Conservation (phyloP, 768 basidiomycete species). For the Pisolithus albus region DNA sequence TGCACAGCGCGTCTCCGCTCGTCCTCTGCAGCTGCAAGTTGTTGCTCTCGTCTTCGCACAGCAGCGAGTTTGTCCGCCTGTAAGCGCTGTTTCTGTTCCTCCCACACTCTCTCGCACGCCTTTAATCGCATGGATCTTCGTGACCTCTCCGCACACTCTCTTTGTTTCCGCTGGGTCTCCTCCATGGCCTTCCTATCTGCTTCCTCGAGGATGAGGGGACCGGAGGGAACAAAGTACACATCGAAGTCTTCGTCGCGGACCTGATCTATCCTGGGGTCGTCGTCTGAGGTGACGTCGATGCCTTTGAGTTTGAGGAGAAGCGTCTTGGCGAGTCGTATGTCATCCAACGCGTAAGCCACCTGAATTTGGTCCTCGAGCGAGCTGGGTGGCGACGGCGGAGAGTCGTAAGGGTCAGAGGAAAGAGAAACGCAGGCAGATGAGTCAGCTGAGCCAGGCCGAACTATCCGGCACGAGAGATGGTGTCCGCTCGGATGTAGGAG, state of each 20-base stretch:
- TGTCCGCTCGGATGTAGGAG: background rate
- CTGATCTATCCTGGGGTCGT: slow-evolving; percentile 57
- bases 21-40: slow-evolving; percentile 19
- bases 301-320: slow-evolving; percentile 56
- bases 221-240: slow-evolving; percentile 32
- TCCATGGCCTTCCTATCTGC: slow-evolving; percentile 33
- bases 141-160: slow-evolving; percentile 28
- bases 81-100: slow-evolving; percentile 38
- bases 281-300: slow-evolving; percentile 50
- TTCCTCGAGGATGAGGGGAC: slow-evolving; percentile 36
- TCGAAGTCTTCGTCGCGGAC: slow-evolving; percentile 48
- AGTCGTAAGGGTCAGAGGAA: slow-evolving; percentile 38
- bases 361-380: slow-evolving; percentile 60
- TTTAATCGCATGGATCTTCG: slow-evolving; percentile 35
- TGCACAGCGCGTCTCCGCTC: slow-evolving; percentile 19
- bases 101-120: slow-evolving; percentile 44
- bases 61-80: slow-evolving; percentile 34
- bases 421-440: slow-evolving; percentile 21
- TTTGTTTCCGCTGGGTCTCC: slow-evolving; percentile 29
- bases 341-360: slow-evolving; percentile 58
- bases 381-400: slow-evolving; percentile 35
- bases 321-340: slow-evolving; percentile 60
- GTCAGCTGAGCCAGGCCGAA: background rate
- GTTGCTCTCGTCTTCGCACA: slow-evolving; percentile 28
- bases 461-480: slow-evolving; percentile 12